phyloP scores from a whole-genome alignment of 129 eudicot species.

The Centrapalus pauciflorus region DNA sequence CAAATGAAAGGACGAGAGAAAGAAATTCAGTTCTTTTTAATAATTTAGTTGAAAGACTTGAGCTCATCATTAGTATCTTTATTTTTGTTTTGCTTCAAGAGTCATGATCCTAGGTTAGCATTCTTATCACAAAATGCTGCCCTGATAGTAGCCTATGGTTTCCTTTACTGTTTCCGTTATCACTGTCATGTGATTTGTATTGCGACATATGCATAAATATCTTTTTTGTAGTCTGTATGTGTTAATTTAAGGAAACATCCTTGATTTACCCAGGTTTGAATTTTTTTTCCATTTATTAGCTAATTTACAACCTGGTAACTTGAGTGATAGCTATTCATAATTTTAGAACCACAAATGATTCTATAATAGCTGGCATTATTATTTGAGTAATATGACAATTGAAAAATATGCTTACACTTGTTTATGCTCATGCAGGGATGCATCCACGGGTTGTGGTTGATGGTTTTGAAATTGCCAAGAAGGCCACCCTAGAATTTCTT shows the following conservation, averaged over 20 bases:
- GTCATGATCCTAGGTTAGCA: background rate
- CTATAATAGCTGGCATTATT: background rate
- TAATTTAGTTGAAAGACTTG: background rate
- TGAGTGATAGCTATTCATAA: background rate
- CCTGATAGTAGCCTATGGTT: background rate
- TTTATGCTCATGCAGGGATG: conserved; percentile 60
- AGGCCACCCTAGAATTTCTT: conserved; percentile 79
- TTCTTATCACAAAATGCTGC: background rate
- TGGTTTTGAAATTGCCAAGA: conserved; percentile 98
- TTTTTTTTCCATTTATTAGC: background rate
- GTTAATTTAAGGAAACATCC: background rate
- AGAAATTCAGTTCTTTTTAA: background rate
- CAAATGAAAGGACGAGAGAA: no score
- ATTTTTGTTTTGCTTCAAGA: background rate
- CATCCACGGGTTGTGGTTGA: conserved; percentile 97
- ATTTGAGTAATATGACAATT: background rate
- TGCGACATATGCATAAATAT: background rate
- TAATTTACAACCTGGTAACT: background rate
- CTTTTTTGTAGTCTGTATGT: background rate
- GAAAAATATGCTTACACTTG: background rate
- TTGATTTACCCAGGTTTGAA: background rate
- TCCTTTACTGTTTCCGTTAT: background rate
- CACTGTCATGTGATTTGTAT: background rate
- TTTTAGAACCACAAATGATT: background rate
- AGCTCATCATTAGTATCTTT: background rate